These are phyloP conservation scores for Cardamine occulta DNA, from an alignment of 345 rosid genomes.

Conservation along the genomic window DNA sequence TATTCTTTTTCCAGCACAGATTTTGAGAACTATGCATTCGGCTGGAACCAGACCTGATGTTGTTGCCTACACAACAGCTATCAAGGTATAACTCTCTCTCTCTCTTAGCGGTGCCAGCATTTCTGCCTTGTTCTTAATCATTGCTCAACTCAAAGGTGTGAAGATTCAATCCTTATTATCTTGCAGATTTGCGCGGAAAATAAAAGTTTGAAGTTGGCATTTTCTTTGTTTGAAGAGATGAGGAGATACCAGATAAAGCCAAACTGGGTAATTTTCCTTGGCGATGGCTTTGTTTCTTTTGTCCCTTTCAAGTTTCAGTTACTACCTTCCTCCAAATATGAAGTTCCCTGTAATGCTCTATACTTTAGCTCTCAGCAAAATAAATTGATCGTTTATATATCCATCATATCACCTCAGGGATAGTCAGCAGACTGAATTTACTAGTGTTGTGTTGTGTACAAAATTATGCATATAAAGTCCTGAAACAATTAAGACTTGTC, in stretches of 20 bases:
- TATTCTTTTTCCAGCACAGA: conserved; percentile 60
- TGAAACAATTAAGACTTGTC: conserved; percentile 9
- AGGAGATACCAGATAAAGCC: conserved; percentile 74
- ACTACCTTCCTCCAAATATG: background rate
- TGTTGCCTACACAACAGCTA: conserved; percentile 86
- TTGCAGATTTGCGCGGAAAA: conserved; percentile 72
- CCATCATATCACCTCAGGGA: conserved; percentile 18
- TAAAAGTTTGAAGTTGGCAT: conserved; percentile 68
- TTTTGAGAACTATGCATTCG: conserved; percentile 70
- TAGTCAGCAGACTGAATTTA: background rate
- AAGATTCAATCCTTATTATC: conserved; percentile 32
- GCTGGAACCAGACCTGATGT: conserved; percentile 84
- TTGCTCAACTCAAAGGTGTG: conserved; percentile 29
- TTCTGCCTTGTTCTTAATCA: conserved; percentile 7
- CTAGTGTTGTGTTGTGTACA: background rate
- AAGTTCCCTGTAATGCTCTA: conserved; percentile 11
- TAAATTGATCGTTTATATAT: conserved; percentile 1
- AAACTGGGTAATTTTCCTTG: conserved; percentile 63
- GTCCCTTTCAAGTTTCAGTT: background rate
- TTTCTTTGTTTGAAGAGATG: conserved; percentile 82
- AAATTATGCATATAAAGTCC: conserved; percentile 10
- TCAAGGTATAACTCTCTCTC: conserved; percentile 63
- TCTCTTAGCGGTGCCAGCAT: conserved; percentile 27
- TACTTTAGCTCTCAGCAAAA: conserved; percentile 6
- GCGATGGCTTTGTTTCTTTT: conserved; percentile 12